Base-by-base conservation (phyloP, 495 filamentous ascomycete species). In the Penicillium ucsense region DNA sequence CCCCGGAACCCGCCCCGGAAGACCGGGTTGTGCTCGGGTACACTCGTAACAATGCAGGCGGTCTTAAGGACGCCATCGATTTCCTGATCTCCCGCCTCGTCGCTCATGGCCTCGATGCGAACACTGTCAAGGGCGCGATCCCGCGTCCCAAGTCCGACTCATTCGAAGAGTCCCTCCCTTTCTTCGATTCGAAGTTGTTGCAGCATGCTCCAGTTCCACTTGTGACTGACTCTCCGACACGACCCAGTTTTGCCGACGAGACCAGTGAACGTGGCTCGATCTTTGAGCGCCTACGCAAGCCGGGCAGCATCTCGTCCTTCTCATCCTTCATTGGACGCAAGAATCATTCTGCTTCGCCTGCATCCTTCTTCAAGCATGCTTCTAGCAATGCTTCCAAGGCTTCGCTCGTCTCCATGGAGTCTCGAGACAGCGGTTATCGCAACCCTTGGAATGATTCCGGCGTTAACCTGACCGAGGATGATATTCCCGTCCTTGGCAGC, bases 391-490 rank as follows among this genome's bases (percentile, higher is more conserved):
- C 90, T 41, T 95, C 89, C 45, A 94, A 92, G 68, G 88, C 89
- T 36, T 96, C 90, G 28, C 80, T 96, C 43, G 85, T 90, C 51
- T 92, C 87, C 49, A 88, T 95, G 71, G 90, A 96, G 60, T 94
- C 88, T 27, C 86, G 86, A 34, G 83, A 88, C 60, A 92, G 86
- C 65, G 86, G 88, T 59, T 92, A 94, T 65, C 86, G 89, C 60
- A 94, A 95, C 66, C 89, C 89, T 52, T 96, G 90, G 90, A 94
- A 95, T 62, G 90, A 96, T 67, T 90, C 85, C 53, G 90, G 88
- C 49, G 85, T 96, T 60, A 94, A 94, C 61, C 83, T 96, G 54
- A 73, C 86, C 50, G 88, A 95, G 59, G 88, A 94, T 41, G 87
- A 90, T 47, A 64, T 73, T 56, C 78, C 81, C 59, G 78, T 77